Conservation (phyloP, 345 rosid genomes). For the Citrus medica region DNA sequence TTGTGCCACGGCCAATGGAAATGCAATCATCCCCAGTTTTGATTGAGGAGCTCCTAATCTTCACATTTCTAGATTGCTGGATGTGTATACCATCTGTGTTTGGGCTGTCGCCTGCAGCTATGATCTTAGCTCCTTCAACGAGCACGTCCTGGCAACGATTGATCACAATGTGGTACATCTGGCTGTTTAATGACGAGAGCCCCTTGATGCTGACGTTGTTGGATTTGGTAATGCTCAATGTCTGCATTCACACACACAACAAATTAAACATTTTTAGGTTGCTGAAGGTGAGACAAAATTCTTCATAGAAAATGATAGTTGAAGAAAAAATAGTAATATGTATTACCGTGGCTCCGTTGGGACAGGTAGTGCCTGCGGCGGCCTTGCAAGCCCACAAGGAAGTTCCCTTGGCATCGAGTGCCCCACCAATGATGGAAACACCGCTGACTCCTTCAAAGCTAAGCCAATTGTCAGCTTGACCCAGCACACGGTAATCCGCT, state of each 20-base stretch:
- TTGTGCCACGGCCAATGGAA: conserved; percentile 25
- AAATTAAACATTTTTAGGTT: no score
- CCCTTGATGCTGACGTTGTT: conserved; percentile 19
- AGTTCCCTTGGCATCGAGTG: conserved; percentile 17
- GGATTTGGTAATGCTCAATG: conserved; percentile 22
- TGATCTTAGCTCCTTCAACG: conserved; percentile 8
- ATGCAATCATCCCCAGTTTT: conserved; percentile 34
- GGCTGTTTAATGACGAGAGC: conserved; percentile 24
- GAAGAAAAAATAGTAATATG: not conserved
- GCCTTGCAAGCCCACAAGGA: conserved; percentile 21
- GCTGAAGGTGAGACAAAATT: no score
- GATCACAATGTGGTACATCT: conserved; percentile 27
- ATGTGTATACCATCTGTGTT: conserved; percentile 34
- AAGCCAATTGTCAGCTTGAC: not conserved
- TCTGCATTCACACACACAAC: conserved; percentile 1
- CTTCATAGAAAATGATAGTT: not conserved
- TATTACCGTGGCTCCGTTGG: conserved; percentile 18
- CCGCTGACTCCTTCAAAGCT: conserved; percentile 18
- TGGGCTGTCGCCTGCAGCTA: conserved; percentile 23
- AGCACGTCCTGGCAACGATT: conserved; percentile 21
- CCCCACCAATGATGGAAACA: conserved; percentile 19
- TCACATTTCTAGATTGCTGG: conserved; percentile 18
- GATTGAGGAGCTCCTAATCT: conserved; percentile 6
- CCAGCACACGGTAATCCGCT: not conserved
- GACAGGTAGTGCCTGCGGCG: not conserved